Evolutionary conservation across 306 rosid species (phyloP).

Genomic region (Ziziphus jujuba): DNA sequence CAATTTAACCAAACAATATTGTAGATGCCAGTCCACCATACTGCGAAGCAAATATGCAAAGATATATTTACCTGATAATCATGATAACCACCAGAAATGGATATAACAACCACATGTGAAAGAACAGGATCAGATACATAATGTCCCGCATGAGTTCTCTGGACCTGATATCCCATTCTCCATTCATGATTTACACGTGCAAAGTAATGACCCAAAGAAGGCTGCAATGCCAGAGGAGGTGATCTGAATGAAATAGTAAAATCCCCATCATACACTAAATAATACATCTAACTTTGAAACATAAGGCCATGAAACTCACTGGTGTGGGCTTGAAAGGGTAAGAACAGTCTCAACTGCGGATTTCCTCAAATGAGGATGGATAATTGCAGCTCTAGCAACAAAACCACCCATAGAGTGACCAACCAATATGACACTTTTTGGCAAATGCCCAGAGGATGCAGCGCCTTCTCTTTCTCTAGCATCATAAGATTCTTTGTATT

Average conservation of each 20-base stretch:
- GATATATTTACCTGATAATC: slow-evolving; percentile 76
- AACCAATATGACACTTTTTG: slow-evolving; percentile 92
- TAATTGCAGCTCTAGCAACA: slow-evolving; percentile 95
- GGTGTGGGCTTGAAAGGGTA: slow-evolving; percentile 94
- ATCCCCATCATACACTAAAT: slow-evolving; percentile 42
- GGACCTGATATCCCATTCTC: slow-evolving; percentile 80
- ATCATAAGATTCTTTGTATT: slow-evolving; percentile 76
- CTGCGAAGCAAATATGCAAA: slow-evolving; percentile 12
- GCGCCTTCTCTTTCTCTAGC: slow-evolving; percentile 75
- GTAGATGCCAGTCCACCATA: slow-evolving; percentile 7
- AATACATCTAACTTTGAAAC: slow-evolving; percentile 21
- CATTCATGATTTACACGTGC: slow-evolving; percentile 75
- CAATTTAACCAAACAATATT: slow-evolving; percentile 21
- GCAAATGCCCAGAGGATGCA: slow-evolving; percentile 64
- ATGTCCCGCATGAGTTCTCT: slow-evolving; percentile 57
- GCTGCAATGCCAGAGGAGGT: slow-evolving; percentile 97
- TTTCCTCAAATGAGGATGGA: slow-evolving; percentile 77
- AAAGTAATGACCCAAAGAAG: slow-evolving; percentile 89
- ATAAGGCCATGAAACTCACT: slow-evolving; percentile 47
- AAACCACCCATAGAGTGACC: slow-evolving; percentile 99
- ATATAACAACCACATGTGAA: slow-evolving; percentile 80
- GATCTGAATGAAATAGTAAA: slow-evolving; percentile 67
- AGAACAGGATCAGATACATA: slow-evolving; percentile 66
- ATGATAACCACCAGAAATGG: slow-evolving; percentile 83
- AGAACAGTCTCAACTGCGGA: slow-evolving; percentile 88